Evolutionary conservation across 805 yeast genomes (phyloP).

Genomic region (Komagataella ulmi): DNA sequence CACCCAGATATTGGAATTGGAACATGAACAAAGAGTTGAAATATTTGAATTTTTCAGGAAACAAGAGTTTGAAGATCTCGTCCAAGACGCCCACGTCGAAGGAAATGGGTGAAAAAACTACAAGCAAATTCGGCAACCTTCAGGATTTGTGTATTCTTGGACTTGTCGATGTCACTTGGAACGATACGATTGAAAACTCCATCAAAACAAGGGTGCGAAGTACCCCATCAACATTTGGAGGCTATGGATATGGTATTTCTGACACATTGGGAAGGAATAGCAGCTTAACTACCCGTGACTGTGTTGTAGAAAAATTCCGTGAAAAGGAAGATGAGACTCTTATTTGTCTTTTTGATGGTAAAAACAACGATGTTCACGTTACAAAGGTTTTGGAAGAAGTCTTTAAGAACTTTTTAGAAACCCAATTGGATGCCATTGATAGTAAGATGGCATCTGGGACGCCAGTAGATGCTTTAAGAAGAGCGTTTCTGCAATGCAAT

Average conservation of each 20-base stretch:
- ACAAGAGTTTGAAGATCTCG: conserved; percentile 80
- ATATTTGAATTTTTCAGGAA: conserved; percentile 85
- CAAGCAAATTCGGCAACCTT: conserved; percentile 52
- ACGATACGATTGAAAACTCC: conserved; percentile 75
- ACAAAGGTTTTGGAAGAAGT: conserved; percentile 62
- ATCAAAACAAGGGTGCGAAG: conserved; percentile 80
- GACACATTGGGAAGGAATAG: conserved; percentile 67
- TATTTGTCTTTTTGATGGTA: conserved; percentile 79
- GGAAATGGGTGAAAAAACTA: conserved; percentile 30
- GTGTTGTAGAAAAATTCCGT: conserved; percentile 76
- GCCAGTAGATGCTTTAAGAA: conserved; percentile 64
- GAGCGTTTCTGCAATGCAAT: conserved; percentile 69
- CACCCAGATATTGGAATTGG: conserved; percentile 99
- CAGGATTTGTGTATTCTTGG: conserved; percentile 66
- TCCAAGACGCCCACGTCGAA: conserved; percentile 40
- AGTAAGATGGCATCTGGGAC: conserved; percentile 25
- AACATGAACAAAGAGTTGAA: conserved; percentile 62
- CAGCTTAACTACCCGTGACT: conserved; percentile 63
- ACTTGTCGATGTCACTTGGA: conserved; percentile 88
- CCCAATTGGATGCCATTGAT: conserved; percentile 37
- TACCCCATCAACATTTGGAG: conserved; percentile 66
- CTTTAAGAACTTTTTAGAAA: conserved; percentile 53
- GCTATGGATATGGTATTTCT: conserved; percentile 81
- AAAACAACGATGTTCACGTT: conserved; percentile 39
- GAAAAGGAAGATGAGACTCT: conserved; percentile 75